Evolutionary conservation across 345 rosid species (phyloP).

Genomic region (Angophora floribunda): DNA sequence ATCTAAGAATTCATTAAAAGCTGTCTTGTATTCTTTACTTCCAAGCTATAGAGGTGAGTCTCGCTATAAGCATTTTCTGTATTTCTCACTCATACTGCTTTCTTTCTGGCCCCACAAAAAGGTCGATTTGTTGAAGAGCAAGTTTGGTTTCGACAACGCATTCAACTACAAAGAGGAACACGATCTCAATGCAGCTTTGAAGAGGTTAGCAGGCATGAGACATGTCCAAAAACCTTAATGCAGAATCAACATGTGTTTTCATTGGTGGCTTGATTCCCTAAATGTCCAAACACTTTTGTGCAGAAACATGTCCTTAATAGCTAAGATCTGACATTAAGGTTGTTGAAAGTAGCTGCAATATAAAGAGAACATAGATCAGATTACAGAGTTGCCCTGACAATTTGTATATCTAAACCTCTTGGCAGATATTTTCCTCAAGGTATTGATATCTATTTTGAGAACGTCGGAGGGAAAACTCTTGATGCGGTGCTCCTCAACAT

Average conservation of each 20-base stretch:
- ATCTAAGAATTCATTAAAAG: not conserved
- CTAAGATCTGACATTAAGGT: not conserved
- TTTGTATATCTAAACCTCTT: slow-evolving; percentile 49
- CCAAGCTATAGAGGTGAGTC: not conserved
- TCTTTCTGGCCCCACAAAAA: not conserved
- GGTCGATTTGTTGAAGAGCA: not conserved
- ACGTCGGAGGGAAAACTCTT: slow-evolving; percentile 64
- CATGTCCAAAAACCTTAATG: not conserved
- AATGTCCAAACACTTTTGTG: not conserved
- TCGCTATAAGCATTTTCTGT: not conserved
- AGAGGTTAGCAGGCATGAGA: not conserved
- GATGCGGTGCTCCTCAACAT: slow-evolving; percentile 58
- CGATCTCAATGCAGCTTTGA: not conserved
- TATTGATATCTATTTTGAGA: slow-evolving; percentile 52
- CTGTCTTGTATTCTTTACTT: not conserved
- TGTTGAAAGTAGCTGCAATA: not conserved
- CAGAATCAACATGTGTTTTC: too few species aligned
- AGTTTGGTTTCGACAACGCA: not conserved
- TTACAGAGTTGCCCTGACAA: slow-evolving; percentile 25
- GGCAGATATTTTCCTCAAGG: slow-evolving; percentile 63
- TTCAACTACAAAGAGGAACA: not conserved
- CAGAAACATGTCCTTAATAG: not conserved
- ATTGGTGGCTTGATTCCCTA: too few species aligned
- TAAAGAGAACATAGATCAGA: not conserved
- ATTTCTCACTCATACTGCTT: not conserved